Evolutionary conservation across 768 basidiomycete genomes (phyloP).

Genomic region (Rossbeevera mucosa): DNA sequence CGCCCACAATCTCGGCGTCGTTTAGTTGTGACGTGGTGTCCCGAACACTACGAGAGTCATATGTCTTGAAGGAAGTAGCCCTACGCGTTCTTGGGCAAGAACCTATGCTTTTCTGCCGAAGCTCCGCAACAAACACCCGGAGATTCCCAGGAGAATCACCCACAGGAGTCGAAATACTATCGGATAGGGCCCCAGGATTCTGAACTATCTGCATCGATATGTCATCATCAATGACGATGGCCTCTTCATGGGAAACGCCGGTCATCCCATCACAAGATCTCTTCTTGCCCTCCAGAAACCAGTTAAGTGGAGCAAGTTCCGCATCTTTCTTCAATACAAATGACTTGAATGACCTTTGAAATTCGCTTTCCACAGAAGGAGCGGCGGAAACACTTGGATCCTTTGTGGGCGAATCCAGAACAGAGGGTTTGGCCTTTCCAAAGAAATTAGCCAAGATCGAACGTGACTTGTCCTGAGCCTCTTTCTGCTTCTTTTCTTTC

Average conservation of each 20-base stretch:
- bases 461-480: slow-evolving; percentile 67
- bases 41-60: slow-evolving; percentile 37
- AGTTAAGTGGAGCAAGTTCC: slow-evolving; percentile 67
- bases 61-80: slow-evolving; percentile 25
- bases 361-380: slow-evolving; percentile 53
- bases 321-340: slow-evolving; percentile 76
- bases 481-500: slow-evolving; percentile 66
- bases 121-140: slow-evolving; percentile 17
- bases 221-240: slow-evolving; percentile 58
- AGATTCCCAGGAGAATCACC: slow-evolving; percentile 8
- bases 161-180: not conserved
- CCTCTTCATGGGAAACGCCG: slow-evolving; percentile 34
- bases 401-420: slow-evolving; percentile 21
- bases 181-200: slow-evolving; percentile 5
- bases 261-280: slow-evolving; percentile 17
- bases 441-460: slow-evolving; percentile 79
- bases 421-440: slow-evolving; percentile 48
- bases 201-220: slow-evolving; percentile 9
- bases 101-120: slow-evolving; percentile 30
- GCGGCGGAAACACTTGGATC: slow-evolving; percentile 24
- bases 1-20: slow-evolving; percentile 74
- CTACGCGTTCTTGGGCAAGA: slow-evolving; percentile 15
- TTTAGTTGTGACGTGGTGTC: slow-evolving; percentile 58
- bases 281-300: slow-evolving; percentile 44
- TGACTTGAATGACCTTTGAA: slow-evolving; percentile 70